Percentiles rank a stretch among this genome's conserved stretches.
Conservation (phyloP, 202 grass and related monocot species). For the Carex arenaria region DNA sequence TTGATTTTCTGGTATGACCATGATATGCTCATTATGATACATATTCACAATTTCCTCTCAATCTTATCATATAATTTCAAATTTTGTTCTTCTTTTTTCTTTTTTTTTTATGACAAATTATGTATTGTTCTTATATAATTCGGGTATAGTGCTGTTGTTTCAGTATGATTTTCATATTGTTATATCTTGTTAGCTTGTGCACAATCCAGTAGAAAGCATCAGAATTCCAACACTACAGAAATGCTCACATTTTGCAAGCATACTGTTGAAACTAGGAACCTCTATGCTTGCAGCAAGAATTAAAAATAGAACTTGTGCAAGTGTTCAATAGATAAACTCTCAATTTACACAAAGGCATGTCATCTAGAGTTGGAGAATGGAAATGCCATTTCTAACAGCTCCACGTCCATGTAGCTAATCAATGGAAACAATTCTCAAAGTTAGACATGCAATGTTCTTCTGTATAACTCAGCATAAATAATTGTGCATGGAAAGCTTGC, state of each 20-base stretch:
- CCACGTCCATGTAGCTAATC: not conserved
- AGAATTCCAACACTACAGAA: not conserved
- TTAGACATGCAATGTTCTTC: not conserved
- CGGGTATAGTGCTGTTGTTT: not conserved
- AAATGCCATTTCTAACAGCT: not conserved
- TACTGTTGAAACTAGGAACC: not conserved
- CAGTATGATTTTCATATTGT: not conserved
- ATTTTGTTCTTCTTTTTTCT: not conserved
- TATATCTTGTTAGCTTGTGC: not conserved
- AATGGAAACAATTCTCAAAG: not conserved
- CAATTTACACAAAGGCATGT: not conserved
- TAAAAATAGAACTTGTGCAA: not conserved
- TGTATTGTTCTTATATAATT: not conserved
- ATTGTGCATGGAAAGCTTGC: not conserved
- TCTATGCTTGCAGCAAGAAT: not conserved
- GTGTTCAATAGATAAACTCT: not conserved
- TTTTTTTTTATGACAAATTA: conserved; percentile 1
- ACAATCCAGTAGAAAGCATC: not conserved
- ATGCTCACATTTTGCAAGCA: not conserved
- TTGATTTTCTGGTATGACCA: conserved; percentile 69
- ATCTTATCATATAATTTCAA: not conserved
- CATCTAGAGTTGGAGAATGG: not conserved
- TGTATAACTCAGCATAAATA: not conserved
- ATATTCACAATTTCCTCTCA: not conserved
- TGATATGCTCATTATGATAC: not conserved